Evolutionary conservation across 2,329 filamentous ascomycete genomes (phyloP).

Genomic region (Neurospora sp.): DNA sequence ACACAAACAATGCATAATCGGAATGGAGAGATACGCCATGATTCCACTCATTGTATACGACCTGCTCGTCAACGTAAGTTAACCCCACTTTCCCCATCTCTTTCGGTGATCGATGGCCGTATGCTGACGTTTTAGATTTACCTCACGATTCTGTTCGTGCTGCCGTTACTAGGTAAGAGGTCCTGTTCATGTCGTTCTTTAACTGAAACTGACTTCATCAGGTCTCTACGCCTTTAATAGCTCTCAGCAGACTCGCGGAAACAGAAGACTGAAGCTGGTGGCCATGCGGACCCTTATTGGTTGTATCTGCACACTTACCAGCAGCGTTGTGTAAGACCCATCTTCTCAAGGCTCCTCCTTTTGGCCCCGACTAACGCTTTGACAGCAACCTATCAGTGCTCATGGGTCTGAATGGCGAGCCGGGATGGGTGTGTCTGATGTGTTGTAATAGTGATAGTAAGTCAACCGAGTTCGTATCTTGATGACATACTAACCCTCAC

Average conservation of each 20-base stretch:
- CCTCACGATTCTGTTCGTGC: slow-evolving; percentile 51
- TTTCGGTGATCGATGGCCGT: neutral
- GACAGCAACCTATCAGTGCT: slow-evolving; percentile 49
- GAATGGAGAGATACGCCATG: slow-evolving; percentile 48
- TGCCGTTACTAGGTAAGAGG: slow-evolving; percentile 44
- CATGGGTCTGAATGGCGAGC: slow-evolving; percentile 46
- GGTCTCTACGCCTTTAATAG: slow-evolving; percentile 45
- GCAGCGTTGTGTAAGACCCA: slow-evolving; percentile 42
- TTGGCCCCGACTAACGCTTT: neutral
- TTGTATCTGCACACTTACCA: slow-evolving; percentile 43
- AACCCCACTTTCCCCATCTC: neutral
- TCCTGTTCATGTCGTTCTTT: neutral
- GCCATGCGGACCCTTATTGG: slow-evolving; percentile 51
- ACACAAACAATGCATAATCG: slow-evolving; percentile 48
- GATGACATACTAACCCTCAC: neutral
- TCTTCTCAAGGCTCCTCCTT: neutral
- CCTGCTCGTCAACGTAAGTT: slow-evolving; percentile 42
- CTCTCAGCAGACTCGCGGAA: slow-evolving; percentile 30
- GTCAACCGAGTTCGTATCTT: slow-evolving; percentile 11
- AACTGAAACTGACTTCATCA: slow-evolving; percentile 16
- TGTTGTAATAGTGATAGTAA: slow-evolving; percentile 54
- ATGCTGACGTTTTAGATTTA: slow-evolving; percentile 32
- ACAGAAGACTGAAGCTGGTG: slow-evolving; percentile 36
- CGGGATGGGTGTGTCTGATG: slow-evolving; percentile 55
- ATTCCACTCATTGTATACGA: slow-evolving; percentile 53